Base-by-base conservation (phyloP, 768 basidiomycete genomes). In the Clitopilus passeckerianus region DNA sequence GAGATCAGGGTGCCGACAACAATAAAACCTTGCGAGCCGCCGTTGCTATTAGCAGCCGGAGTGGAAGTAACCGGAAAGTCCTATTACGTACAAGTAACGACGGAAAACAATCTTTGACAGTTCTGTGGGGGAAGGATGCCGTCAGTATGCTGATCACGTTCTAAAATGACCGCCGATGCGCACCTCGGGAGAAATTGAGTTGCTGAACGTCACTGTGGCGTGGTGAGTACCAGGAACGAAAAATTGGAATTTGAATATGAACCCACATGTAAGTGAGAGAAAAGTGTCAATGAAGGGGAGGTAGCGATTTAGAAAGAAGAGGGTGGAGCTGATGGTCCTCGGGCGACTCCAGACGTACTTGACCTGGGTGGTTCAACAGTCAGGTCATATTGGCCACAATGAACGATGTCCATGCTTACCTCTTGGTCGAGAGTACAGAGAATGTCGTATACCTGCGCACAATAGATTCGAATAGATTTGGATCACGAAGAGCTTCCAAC, bases 231-330 rank as follows among this genome's bases (percentile, higher is more conserved):
- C n/a, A 33, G 30, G 27, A 53, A 54, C 12, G 4, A 18, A 20
- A 23, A 50, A 2, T 10, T 18, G 46, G n/a, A 50, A 23, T 18
- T 18, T 20, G 15, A 23, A 18, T 22, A 30, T 37, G 9, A 56
- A 66, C 72, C 12, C 33, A 75, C 75, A 62, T 43, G 67, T 60
- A 24, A 76, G 64, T 22, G 72, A 69, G 62, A 76, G 52, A 35
- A 75, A 67, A 1, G 72, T 75, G 59, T 76, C 75, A 18, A 76
- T 60, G 57, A 76, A 75, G 5, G 76, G 76, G 9, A 74, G 63
- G 59, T 77, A 77, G 30, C 76, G 71, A 63, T 77, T 77, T 37
- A 76, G 62, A 34, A 74, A 67, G 66, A 76, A 77, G 7, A 77
- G 64, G 24, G 71, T 35, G 1, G 70, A 68, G 20, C 72, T 71